Evolutionary conservation across 805 yeast species (phyloP).

Genomic region (Cyberlindnera nakhonratchasimensis): DNA sequence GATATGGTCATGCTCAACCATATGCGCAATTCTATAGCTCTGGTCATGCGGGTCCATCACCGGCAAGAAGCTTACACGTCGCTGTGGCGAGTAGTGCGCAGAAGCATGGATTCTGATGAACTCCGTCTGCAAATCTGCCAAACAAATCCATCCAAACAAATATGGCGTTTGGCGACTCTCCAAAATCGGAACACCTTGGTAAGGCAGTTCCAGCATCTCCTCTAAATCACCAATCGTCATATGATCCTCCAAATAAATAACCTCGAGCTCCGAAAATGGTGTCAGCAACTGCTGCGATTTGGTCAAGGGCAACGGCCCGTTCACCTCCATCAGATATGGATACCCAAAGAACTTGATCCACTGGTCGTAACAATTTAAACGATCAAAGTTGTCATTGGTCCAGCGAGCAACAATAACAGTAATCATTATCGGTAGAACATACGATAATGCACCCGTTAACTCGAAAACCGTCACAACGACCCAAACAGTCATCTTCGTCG

Average conservation of each 20-base stretch:
- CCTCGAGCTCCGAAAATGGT: conserved; percentile 25
- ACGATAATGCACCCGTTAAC: conserved; percentile 80
- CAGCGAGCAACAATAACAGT: conserved; percentile 75
- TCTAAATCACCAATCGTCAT: conserved; percentile 29
- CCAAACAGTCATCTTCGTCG: conserved; percentile 74
- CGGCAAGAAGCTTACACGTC: conserved; percentile 1
- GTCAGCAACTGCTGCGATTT: conserved; percentile 36
- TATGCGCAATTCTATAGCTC: conserved; percentile 9
- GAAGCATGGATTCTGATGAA: conserved; percentile 8
- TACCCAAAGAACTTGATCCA: conserved; percentile 43
- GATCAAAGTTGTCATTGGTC: conserved; percentile 59
- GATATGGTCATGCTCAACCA: conserved; percentile 22
- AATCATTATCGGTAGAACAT: conserved; percentile 81
- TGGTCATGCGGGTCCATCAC: background rate
- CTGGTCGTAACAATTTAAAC: conserved; percentile 61
- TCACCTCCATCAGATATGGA: conserved; percentile 42
- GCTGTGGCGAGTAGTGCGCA: conserved; percentile 1
- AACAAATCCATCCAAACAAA: conserved; percentile 42
- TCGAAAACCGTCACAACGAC: conserved; percentile 81
- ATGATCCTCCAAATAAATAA: conserved; percentile 32
- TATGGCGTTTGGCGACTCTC: conserved; percentile 31
- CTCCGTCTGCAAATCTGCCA: conserved; percentile 35
- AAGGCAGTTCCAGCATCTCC: conserved; percentile 18
- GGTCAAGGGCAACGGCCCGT: conserved; percentile 37
- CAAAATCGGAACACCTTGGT: conserved; percentile 45